These are phyloP conservation scores for Ogataea pignaliae DNA, from an alignment of 805 yeast species.

Conservation along the genomic window DNA sequence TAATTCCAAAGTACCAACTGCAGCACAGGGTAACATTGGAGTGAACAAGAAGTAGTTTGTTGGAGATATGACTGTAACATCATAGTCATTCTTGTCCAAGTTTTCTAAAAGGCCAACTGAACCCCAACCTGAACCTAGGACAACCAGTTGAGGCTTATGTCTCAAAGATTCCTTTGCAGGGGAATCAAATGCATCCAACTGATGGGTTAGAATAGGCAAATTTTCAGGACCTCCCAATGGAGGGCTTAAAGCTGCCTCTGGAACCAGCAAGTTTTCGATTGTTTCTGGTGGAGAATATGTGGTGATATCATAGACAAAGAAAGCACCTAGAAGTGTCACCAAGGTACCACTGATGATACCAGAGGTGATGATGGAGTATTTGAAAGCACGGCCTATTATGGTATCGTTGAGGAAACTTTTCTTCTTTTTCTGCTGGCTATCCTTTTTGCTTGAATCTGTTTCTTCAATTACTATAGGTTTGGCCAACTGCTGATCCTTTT, in stretches of 20 bases:
- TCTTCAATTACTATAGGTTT: too few relatives aligned
- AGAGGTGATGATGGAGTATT: slow-evolving; percentile 31
- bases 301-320: slow-evolving; percentile 62
- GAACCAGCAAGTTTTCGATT: slow-evolving; percentile 43
- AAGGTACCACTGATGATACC: slow-evolving; percentile 43
- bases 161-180: slow-evolving; percentile 40
- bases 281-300: slow-evolving; percentile 47
- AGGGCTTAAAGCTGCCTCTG: slow-evolving; percentile 51
- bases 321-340: slow-evolving; percentile 37
- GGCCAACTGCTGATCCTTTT: too few relatives aligned
- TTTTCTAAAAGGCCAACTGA: slow-evolving; percentile 54
- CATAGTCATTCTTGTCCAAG: slow-evolving; percentile 50
- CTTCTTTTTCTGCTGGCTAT: not conserved
- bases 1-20: slow-evolving; percentile 65
- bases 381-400: slow-evolving; percentile 30
- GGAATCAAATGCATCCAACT: slow-evolving; percentile 54
- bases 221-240: slow-evolving; percentile 67
- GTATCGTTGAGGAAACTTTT: slow-evolving; percentile 19
- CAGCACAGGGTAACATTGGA: slow-evolving; percentile 65
- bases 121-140: slow-evolving; percentile 72
- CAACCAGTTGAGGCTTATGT: slow-evolving; percentile 52
- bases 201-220: slow-evolving; percentile 53
- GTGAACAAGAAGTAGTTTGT: slow-evolving; percentile 67
- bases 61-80: slow-evolving; percentile 64
- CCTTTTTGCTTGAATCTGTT: too few relatives aligned